Evolutionary conservation across 495 filamentous ascomycete genomes (phyloP).

Genomic region (Opeltia flavorubescens): DNA sequence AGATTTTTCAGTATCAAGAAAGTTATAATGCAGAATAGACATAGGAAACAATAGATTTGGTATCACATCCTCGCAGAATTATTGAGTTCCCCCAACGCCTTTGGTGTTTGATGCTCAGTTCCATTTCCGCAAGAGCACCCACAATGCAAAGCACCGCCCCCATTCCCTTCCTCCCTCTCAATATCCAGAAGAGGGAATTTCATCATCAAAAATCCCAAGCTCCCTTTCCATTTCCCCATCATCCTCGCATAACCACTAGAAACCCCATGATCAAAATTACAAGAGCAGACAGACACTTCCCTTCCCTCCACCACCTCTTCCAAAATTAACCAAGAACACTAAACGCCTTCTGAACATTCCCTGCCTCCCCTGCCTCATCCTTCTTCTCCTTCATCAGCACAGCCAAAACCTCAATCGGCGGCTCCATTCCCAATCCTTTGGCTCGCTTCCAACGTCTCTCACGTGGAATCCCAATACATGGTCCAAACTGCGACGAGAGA

Average conservation of each 20-base stretch:
- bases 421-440: conserved; percentile 59
- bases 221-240: background rate
- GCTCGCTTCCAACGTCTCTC: conserved; percentile 82
- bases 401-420: conserved; percentile 83
- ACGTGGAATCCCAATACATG: conserved; percentile 74
- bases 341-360: background rate
- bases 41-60: too few species aligned
- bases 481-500: conserved; percentile 78
- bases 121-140: too few species aligned
- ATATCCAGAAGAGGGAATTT: too few species aligned
- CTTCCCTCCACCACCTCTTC: background rate
- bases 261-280: background rate
- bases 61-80: too few species aligned
- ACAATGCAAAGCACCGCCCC: too few species aligned
- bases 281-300: background rate
- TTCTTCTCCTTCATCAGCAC: conserved; percentile 63
- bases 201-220: background rate
- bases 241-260: background rate
- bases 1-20: too few species aligned
- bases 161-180: too few species aligned
- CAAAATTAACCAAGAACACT: too few species aligned
- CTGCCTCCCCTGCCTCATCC: conserved; percentile 23
- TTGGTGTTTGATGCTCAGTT: too few species aligned
- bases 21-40: too few species aligned
- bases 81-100: too few species aligned